Evolutionary conservation across 306 rosid genomes (phyloP), one percentile per base, ranked within the genome.

Genomic region (Medicago arabica): DNA sequence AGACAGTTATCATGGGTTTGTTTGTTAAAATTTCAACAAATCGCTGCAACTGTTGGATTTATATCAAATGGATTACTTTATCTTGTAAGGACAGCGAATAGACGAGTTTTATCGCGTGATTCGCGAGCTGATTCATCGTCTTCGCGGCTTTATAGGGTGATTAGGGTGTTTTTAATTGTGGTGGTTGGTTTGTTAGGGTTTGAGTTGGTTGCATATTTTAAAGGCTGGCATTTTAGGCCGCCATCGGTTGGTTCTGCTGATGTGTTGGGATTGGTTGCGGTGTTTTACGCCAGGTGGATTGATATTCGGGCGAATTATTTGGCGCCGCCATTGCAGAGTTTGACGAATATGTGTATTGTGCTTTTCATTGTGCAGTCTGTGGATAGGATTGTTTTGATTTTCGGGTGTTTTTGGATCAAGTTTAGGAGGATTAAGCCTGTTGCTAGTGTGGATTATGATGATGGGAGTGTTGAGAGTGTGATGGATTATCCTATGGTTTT

Each of bases 371-470:
- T 95, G 19, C 99, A 95, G 78, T 87, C 99, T 18, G 88, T 95
- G 75, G 99, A 95, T 71, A 88, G 99, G 67, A 59, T 92, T 11
- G 75, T 84, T 78, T 76, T 95, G 89, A 87, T 92, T 87, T 25
- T 95, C 4, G 99, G 99, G 2, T 95, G 99, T 73, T 87, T 89
- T 57, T 95, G 99, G 97, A 92, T 95, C 91, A 95, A 90, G 82
- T 84, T 95, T 47, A 71, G 97, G 80, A 61, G 82, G 44, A 44
- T 90, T 81, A 92, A 82, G 87, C 99, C 99, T 0, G 79, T 86
- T 31, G 87, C 96, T 6, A 10, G 47, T 8, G 77, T 95, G 71
- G 90, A 88, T 78, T 95, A 90, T 72, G 87, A 89, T 21, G 80
- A 89, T 28, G 80, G 62, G 17, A 83, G 61, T 9, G 82, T 18